phyloP scores from a whole-genome alignment of 805 yeast genomes.

The Starmera dryadoides region DNA sequence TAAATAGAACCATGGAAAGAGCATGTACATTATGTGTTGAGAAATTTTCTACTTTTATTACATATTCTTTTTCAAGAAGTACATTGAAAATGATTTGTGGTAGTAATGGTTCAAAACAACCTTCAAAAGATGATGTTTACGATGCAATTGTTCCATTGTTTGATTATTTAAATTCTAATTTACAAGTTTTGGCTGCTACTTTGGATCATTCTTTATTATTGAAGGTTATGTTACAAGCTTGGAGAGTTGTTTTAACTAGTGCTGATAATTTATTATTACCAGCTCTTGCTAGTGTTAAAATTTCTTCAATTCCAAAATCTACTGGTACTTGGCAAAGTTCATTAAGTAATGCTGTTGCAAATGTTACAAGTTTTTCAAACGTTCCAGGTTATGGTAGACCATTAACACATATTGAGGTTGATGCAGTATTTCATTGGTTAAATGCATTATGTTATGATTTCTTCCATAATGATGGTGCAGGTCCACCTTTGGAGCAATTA shows the following conservation, averaged over 20 bases:
- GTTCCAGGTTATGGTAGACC: constrained; percentile 46
- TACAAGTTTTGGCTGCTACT: constrained; percentile 53
- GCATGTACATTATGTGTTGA: constrained; percentile 64
- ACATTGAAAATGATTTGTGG: constrained; percentile 55
- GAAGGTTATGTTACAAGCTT: constrained; percentile 68
- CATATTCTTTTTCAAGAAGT: constrained; percentile 45
- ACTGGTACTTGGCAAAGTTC: constrained; percentile 31
- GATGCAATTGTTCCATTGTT: constrained; percentile 68
- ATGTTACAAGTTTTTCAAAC: constrained; percentile 29
- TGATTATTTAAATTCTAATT: constrained; percentile 63
- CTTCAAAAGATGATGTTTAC: constrained; percentile 42
- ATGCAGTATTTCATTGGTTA: constrained; percentile 66
- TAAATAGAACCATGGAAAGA: constrained; percentile 58
- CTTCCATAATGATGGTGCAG: constrained; percentile 75
- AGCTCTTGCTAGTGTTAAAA: constrained; percentile 42
- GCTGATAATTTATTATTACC: constrained; percentile 76
- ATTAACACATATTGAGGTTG: constrained; percentile 53
- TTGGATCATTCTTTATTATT: constrained; percentile 48
- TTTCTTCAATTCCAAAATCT: constrained; percentile 16
- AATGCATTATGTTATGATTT: constrained; percentile 58
- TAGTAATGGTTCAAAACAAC: constrained; percentile 32
- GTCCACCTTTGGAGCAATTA: constrained; percentile 62
- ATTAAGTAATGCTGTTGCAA: constrained; percentile 41
- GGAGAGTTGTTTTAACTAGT: constrained; percentile 64
- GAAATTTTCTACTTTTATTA: constrained; percentile 61